Base-by-base conservation (phyloP, 2,329 filamentous ascomycete species). In the Colletotrichum paranaense region DNA sequence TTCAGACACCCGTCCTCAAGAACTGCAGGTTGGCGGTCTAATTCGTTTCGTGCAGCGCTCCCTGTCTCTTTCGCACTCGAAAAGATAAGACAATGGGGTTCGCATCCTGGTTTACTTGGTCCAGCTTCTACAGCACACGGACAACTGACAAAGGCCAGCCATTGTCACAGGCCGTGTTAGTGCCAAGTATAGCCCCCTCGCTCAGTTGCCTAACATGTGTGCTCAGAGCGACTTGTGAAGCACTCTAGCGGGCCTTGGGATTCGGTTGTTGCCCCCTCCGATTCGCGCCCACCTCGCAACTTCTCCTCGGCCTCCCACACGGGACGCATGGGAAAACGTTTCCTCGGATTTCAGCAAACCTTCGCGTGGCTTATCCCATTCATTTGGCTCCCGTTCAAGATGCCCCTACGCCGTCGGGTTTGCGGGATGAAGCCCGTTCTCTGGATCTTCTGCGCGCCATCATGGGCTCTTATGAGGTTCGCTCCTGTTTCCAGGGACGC, bases 1-100 rank as follows among this genome's bases (percentile, higher is more conserved):
- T 70, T 70, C 32, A 46, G 42, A 24, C 46, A 49, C 59, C 59
- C 53, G 59, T 69, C 26, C 46, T 72, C 53, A 56, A 55, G 46
- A 56, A 6, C 53, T 60, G 64, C 59, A 64, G 42, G 59, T 11
- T 7, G 26, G n/a, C 35, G 14, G 22, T 46, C 7, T 46, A 53
- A 38, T 62, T 62, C 22, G 32, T 60, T 59, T 49, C 56, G 32
- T 24, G 28, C 14, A 28, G 26, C n/a, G 9, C 55, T 32, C 28
- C 16, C 3, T 30, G 26, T 9, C 16, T n/a, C 11, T 24, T 16
- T 16, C 11, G 26, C 14, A 4, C 24, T 22, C 5, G 19, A 56
- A 59, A 12, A 30, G 14, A 6, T 2, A 6, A 38, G n/a, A 30
- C 12, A 11, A 11, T 22, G 28, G 24, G 58, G 38, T 68, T 63